These are phyloP conservation scores for Sordariomycetes sp. DNA, from an alignment of 2,329 filamentous ascomycete genomes.

Conservation along the genomic window DNA sequence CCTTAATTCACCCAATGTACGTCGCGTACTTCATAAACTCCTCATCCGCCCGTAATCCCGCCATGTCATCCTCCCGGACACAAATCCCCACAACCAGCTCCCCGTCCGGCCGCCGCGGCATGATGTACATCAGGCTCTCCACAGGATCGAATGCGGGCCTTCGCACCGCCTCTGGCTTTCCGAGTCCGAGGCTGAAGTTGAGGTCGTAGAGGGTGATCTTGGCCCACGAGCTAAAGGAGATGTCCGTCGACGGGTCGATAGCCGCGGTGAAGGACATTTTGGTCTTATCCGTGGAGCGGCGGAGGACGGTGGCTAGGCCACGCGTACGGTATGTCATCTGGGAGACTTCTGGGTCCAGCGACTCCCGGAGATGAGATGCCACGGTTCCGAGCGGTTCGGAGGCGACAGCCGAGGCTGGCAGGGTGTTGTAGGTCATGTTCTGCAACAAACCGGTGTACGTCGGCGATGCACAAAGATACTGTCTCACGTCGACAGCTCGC, in stretches of 20 bases:
- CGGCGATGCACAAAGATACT: constrained; percentile 22
- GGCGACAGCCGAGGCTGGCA: constrained; percentile 14
- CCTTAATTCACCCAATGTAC: background rate
- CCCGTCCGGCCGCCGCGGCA: constrained; percentile 28
- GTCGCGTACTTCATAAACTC: constrained; percentile 17
- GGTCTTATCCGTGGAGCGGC: constrained; percentile 18
- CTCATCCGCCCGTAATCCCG: constrained; percentile 24
- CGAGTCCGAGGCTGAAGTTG: constrained; percentile 33
- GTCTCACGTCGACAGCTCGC: constrained; percentile 35
- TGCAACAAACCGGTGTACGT: constrained; percentile 34
- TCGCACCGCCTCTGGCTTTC: constrained; percentile 29
- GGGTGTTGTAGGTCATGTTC: constrained; percentile 27
- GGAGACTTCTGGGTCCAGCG: constrained; percentile 20
- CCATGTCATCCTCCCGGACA: constrained; percentile 32
- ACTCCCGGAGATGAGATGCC: constrained; percentile 22
- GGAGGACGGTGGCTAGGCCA: constrained; percentile 25
- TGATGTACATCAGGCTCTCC: constrained; percentile 34
- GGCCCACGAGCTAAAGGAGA: constrained; percentile 42
- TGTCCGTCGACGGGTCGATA: constrained; percentile 22
- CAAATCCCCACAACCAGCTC: constrained; percentile 29
- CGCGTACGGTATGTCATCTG: constrained; percentile 20
- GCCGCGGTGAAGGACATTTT: constrained; percentile 18
- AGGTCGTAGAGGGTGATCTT: constrained; percentile 27
- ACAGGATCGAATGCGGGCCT: constrained; percentile 29
- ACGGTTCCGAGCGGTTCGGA: constrained; percentile 17